Base-by-base conservation (phyloP, 345 rosid species). In the Acer campestre region DNA sequence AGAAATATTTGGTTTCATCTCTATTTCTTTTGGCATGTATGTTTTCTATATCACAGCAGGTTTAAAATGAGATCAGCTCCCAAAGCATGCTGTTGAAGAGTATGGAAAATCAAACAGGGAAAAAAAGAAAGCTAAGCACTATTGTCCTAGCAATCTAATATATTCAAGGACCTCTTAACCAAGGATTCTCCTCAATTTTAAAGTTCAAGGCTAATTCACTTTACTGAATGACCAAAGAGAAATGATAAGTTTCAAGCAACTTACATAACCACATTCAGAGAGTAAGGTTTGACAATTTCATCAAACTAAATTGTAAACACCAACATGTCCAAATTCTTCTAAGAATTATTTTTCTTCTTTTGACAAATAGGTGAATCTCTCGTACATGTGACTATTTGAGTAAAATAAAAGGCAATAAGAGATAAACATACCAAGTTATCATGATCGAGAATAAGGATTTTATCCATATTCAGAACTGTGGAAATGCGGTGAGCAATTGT, bases 401-500 rank as follows among this genome's bases (percentile, higher is more conserved):
- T 31, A 11, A 40, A 12, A 35, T 10, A 11, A 38, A 53, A 2
- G 29, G 5, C 16, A 20, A 13, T 1, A 35, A 48, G 51, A 63
- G 27, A 59, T 2, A 27, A 25, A 31, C 81, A 13, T 80, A 92
- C 94, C 87, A 95, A 83, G 73, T 74, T 80, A 42, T 97, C 98
- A 6, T 74, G 90, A 71, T 91, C 91, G 71, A 95, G 94, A 80
- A 95, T 79, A 3, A 93, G 81, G 77, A 95, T 81, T 59, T 74
- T 77, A 86, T 93, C 95, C 98, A 95, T 83, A 59, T 81, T 87
- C 79, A 89, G 71, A 70, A 95, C 92, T 2, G 93, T 90, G 7
- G 98, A 95, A 76, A 95, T 95, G 74, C 98, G 96, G 74, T 95
- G 98, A 61, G 99, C 99, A 74, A 95, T 90, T 76, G 97, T 93